phyloP scores from a whole-genome alignment of 345 rosid species.

The Turnera subulata region DNA sequence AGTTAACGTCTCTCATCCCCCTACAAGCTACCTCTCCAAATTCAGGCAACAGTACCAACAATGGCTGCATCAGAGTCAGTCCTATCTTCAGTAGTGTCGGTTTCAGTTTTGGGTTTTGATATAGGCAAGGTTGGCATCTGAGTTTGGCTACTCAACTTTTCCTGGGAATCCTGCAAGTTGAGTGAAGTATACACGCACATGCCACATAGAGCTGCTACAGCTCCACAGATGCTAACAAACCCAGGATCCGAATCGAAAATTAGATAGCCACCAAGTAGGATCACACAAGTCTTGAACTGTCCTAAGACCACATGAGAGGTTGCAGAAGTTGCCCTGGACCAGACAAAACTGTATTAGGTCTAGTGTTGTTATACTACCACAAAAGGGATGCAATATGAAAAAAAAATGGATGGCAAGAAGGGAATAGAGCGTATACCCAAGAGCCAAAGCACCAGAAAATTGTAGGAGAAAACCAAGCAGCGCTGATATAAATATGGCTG shows the following conservation, averaged over 20 bases:
- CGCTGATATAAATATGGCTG: constrained; percentile 67
- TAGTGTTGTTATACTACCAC: too few relatives aligned
- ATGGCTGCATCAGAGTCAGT: constrained; percentile 4
- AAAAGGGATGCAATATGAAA: too few relatives aligned
- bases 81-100: constrained; percentile 20
- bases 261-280: constrained; percentile 74
- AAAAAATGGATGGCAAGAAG: background rate
- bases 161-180: constrained; percentile 41
- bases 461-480: constrained; percentile 89
- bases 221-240: constrained; percentile 72
- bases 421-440: constrained; percentile 51
- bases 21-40: background rate
- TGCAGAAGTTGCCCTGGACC: constrained; percentile 85
- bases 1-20: too few relatives aligned
- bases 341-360: background rate
- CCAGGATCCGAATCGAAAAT: constrained; percentile 77
- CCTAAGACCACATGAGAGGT: constrained; percentile 91
- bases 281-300: constrained; percentile 90
- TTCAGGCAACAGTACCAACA: constrained; percentile 9
- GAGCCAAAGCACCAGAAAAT: constrained; percentile 96
- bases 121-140: constrained; percentile 32
- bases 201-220: constrained; percentile 64
- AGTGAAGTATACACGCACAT: constrained; percentile 75
- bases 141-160: constrained; percentile 36
- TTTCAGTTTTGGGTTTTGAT: constrained; percentile 34